Evolutionary conservation across 1,284 basidiomycete species (phyloP).

Genomic region (Trametes polyzona): DNA sequence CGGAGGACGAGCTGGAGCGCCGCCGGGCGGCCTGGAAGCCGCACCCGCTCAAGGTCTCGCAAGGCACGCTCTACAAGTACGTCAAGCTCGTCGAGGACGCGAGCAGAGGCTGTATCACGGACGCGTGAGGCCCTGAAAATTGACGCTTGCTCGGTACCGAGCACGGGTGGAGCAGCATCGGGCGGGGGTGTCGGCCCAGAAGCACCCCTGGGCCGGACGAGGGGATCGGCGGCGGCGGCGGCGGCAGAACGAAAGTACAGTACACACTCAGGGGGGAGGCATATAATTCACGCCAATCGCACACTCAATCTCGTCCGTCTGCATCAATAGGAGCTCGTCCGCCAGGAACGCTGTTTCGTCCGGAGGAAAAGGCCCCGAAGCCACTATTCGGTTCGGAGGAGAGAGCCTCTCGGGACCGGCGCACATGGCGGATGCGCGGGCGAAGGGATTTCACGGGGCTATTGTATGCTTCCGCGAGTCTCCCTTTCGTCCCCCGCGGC

Average conservation of each 20-base stretch:
- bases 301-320: not conserved
- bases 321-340: not conserved
- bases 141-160: constrained; percentile 2
- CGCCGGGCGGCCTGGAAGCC: constrained; percentile 76
- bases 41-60: constrained; percentile 82
- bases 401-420: constrained; percentile 6
- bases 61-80: constrained; percentile 91
- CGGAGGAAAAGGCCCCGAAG: not conserved
- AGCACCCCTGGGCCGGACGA: not conserved
- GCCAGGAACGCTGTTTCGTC: not conserved
- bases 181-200: not conserved
- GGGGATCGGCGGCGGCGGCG: not conserved
- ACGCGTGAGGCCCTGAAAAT: constrained; percentile 49
- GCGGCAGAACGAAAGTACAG: constrained; percentile 12
- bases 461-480: constrained; percentile 13
- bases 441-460: not conserved
- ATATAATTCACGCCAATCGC: constrained; percentile 10
- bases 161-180: no score
- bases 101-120: constrained; percentile 87
- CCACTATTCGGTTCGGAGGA: not conserved
- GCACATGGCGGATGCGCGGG: constrained; percentile 10
- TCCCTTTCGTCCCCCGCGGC: not conserved
- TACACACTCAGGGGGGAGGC: constrained; percentile 16
- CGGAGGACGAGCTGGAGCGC: constrained; percentile 70
- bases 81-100: constrained; percentile 86